Percentiles rank a stretch among this genome's conserved stretches.
phyloP scores from a whole-genome alignment of 169 alveolate genomes.

The Neospora caninum region DNA sequence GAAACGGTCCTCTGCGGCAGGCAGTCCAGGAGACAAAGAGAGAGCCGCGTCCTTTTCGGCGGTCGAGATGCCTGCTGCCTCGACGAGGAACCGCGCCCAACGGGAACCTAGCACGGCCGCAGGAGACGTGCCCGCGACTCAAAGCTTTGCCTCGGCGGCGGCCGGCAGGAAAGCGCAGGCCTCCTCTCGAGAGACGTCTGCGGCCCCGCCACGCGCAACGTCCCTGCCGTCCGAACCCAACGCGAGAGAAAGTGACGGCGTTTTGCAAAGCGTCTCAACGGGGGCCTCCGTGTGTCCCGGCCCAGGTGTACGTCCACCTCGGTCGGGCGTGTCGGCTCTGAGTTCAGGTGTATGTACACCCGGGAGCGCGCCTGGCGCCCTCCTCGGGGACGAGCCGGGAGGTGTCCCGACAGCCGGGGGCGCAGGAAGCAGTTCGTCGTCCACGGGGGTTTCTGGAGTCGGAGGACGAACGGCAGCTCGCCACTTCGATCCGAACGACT shows the following conservation, averaged over 20 bases:
- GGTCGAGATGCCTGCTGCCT: too few relatives aligned
- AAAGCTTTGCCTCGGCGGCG: too few relatives aligned
- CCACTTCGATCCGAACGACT: slow-evolving; percentile 5
- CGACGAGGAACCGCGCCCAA: too few relatives aligned
- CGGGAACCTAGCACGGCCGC: too few relatives aligned
- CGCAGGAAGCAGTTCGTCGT: not conserved
- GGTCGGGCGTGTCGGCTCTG: not conserved
- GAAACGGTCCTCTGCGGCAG: too few relatives aligned
- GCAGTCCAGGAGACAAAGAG: too few relatives aligned
- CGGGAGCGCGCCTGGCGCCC: not conserved
- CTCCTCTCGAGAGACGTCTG: not conserved
- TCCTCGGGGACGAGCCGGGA: too few relatives aligned
- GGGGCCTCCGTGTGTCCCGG: too few relatives aligned
- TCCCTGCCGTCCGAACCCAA: not conserved
- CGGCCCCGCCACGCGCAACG: not conserved
- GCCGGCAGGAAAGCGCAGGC: not conserved
- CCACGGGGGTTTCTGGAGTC: not conserved
- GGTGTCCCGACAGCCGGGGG: not conserved
- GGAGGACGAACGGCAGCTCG: not conserved
- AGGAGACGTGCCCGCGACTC: too few relatives aligned
- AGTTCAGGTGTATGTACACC: not conserved
- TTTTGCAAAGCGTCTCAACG: too few relatives aligned
- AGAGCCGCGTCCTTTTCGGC: too few relatives aligned
- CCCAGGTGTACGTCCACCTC: not conserved
- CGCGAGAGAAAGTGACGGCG: not conserved